Evolutionary conservation across 345 rosid genomes (phyloP), one percentile per base, ranked within the genome.

Genomic region (Corchorus olitorius): DNA sequence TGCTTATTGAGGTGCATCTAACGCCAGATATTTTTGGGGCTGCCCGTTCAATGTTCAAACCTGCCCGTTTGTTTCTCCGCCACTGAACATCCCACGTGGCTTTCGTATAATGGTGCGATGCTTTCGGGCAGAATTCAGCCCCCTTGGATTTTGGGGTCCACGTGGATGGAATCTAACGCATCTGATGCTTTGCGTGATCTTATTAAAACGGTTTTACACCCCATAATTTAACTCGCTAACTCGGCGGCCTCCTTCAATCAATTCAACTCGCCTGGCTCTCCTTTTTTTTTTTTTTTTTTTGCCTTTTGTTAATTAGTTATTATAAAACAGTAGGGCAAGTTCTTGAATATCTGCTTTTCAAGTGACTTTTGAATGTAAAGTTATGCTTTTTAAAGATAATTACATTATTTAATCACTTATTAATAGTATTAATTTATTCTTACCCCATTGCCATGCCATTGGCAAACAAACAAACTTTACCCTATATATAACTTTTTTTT

Each of bases 21-120:
- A 39, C 14, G 53, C 84, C 75, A 76, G 86, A 80, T 80, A 82
- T 82, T 85, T 84, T 1, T 53, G 39, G 41, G 22, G 27, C 83
- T 71, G 79, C 79, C 74, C 81, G 77, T 12, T 15, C 7, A 16
- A 52, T 15, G n/a, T 27, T 27, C 27, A 27, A 1, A 27, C 27
- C 79, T 76, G 80, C 76, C 76, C 81, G 27, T 65, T 13, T 0
- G 41, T 54, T 78, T 76, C 56, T 6, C 54, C 58, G 78, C 84
- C 87, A 73, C 81, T 67, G 60, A 67, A 75, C 15, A 6, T 0
- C 2, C 37, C 27, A 66, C 86, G 85, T 80, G 85, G 79, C 54
- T 2, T 17, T 3, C 8, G 6, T 0, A 6, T 11, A 37, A 61
- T 72, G 80, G 77, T 34, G 56, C 50, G 65, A 73, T 77, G 69